phyloP scores from a whole-genome alignment of 768 basidiomycete species.

The Kwoniella mangroviensis region DNA sequence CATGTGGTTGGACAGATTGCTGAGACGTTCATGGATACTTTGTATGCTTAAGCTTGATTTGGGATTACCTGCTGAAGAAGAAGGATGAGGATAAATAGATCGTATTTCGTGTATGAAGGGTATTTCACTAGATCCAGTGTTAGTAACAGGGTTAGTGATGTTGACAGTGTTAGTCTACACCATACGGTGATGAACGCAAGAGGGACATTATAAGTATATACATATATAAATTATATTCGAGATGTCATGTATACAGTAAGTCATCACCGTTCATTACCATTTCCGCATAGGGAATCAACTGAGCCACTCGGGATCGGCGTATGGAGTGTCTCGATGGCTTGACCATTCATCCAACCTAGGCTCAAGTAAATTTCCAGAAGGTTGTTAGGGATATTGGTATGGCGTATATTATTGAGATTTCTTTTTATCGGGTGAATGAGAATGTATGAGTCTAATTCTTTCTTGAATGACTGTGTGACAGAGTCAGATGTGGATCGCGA shows the following conservation, averaged over 20 bases:
- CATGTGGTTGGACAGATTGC: conserved; percentile 77
- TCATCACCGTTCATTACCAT: no score
- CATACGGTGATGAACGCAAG: background rate
- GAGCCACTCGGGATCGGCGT: no score
- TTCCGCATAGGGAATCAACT: no score
- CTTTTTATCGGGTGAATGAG: conserved; percentile 10
- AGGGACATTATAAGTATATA: conserved; percentile 3
- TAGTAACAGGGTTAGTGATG: no score
- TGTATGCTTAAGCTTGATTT: conserved; percentile 62
- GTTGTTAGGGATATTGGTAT: no score
- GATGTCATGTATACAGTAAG: no score
- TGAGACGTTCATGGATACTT: conserved; percentile 76
- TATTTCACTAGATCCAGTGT: no score
- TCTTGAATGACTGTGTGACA: conserved; percentile 16
- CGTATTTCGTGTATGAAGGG: no score
- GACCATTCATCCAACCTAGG: no score
- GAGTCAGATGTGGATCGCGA: background rate
- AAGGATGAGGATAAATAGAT: background rate
- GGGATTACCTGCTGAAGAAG: background rate
- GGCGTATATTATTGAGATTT: conserved; percentile 13
- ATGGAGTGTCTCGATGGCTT: no score
- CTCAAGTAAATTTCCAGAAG: no score
- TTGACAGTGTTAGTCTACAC: background rate
- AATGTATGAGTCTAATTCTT: conserved; percentile 17
- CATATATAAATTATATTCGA: background rate